These are phyloP conservation scores for Entomortierella beljakovae DNA, from an alignment of 192 early-diverging fungal species.

Conservation along the genomic window DNA sequence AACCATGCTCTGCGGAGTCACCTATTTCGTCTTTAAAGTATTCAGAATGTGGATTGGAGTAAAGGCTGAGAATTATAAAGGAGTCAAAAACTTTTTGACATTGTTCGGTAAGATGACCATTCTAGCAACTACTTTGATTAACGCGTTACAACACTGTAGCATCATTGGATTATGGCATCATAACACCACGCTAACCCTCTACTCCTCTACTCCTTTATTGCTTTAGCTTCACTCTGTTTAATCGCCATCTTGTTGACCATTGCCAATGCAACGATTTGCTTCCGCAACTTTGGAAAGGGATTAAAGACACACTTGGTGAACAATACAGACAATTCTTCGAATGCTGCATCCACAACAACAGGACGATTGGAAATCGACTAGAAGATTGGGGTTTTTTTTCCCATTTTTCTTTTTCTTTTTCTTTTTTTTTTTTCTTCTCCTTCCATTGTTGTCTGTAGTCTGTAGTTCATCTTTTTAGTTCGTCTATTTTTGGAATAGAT, in stretches of 20 bases:
- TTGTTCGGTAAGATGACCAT: slow-evolving; percentile 69
- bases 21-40: slow-evolving; percentile 79
- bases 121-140: background rate
- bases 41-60: slow-evolving; percentile 63
- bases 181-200: background rate
- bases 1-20: slow-evolving; percentile 69
- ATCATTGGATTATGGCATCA: too few species aligned
- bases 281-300: slow-evolving; percentile 68
- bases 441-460: background rate
- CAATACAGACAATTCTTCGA: background rate
- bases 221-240: slow-evolving; percentile 57
- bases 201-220: background rate
- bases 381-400: background rate
- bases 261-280: slow-evolving; percentile 58
- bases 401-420: background rate
- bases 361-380: slow-evolving; percentile 43
- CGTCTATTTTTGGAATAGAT: background rate
- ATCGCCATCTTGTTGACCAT: slow-evolving; percentile 61
- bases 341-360: background rate
- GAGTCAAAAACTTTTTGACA: slow-evolving; percentile 70
- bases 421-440: background rate
- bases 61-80: slow-evolving; percentile 57
- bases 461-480: background rate
- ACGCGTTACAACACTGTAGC: background rate
- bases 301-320: slow-evolving; percentile 59